Evolutionary conservation across 768 basidiomycete genomes (phyloP), one percentile per base, ranked within the genome.

Genomic region (Phylloporus rhodoxanthus): DNA sequence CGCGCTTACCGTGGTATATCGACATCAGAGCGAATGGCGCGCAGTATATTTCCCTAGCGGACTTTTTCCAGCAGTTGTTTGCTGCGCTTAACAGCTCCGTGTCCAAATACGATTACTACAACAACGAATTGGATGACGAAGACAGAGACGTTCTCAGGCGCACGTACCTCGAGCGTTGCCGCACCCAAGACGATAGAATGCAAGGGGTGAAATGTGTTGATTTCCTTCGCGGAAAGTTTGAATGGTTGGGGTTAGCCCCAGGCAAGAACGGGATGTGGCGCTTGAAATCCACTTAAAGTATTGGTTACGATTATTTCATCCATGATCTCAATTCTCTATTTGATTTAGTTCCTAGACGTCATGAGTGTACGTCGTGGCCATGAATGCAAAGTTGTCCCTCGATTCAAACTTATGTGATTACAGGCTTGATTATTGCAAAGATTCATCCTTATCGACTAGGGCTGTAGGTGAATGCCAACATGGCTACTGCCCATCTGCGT

Each of bases 1-100:
- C 75, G 0, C 68, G 70, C 30, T 66, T 83, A 1, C 84, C 85
- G 0, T 87, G 85, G 85, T 82, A 77, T 64, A 75, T 87, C 61
- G 84, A 85, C 54, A 69, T 84, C 15, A 58, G 60, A 20, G 64
- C 74, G 34, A 63, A 62, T 8, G 55, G 55, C 23, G 71, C 73
- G 2, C 66, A 75, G 20, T 83, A 82, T n/a, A 72, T 85, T 47
- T 81, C 81, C 5, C 67, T 86, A 3, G 67, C 67, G 29, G 81
- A 85, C 52, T 68, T 87, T 14, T 65, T 85, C 44, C 50, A 56
- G 28, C 74, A 76, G 51, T 63, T 84, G 40, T 74, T 69, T 44
- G 48, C 45, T 20, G 68, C 73, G 42, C 69, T 85, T 40, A 63
- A 69, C 45, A 65, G 59, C 42, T 73, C 66, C 8, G 81, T 87